A percentile compares a stretch with the other conserved stretches of the same genome.
phyloP scores from a whole-genome alignment of 176 grass and related monocot species.

The Pharus latifolius region DNA sequence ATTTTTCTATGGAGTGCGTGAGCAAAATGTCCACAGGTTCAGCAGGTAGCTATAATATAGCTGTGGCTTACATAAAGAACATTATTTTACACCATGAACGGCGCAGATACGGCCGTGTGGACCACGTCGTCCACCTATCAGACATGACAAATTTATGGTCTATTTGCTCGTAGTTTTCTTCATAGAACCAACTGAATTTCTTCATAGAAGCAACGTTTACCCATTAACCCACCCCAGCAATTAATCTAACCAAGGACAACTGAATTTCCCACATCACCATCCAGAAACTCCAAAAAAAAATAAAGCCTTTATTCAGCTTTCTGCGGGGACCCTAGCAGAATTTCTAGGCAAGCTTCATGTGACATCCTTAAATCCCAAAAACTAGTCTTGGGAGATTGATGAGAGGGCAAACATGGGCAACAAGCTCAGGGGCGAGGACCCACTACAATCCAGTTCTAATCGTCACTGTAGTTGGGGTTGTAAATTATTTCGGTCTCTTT shows the following conservation, averaged over 20 bases:
- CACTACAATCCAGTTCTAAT: too few relatives aligned
- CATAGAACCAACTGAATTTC: background rate
- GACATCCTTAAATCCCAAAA: conserved; percentile 32
- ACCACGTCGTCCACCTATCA: background rate
- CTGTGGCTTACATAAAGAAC: background rate
- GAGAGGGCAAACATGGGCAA: conserved; percentile 11
- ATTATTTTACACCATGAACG: background rate
- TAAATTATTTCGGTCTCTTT: too few relatives aligned
- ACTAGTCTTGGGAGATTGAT: conserved; percentile 6
- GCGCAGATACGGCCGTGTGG: background rate
- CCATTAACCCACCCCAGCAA: background rate
- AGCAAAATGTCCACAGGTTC: too few relatives aligned
- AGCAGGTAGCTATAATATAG: too few relatives aligned
- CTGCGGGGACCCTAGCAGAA: conserved; percentile 15
- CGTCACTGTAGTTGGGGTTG: too few relatives aligned
- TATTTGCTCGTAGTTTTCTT: background rate
- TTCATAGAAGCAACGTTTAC: background rate
- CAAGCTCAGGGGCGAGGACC: background rate
- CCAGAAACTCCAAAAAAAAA: conserved; percentile 29
- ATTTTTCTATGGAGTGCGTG: background rate
- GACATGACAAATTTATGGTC: background rate
- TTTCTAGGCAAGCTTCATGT: conserved; percentile 25
- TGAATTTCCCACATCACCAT: conserved; percentile 6
- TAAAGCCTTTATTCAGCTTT: background rate
- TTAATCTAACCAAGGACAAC: conserved; percentile 4